Percentiles rank a stretch among this genome's conserved stretches.
phyloP scores from a whole-genome alignment of 805 yeast genomes.

The Wickerhamomyces pijperi region DNA sequence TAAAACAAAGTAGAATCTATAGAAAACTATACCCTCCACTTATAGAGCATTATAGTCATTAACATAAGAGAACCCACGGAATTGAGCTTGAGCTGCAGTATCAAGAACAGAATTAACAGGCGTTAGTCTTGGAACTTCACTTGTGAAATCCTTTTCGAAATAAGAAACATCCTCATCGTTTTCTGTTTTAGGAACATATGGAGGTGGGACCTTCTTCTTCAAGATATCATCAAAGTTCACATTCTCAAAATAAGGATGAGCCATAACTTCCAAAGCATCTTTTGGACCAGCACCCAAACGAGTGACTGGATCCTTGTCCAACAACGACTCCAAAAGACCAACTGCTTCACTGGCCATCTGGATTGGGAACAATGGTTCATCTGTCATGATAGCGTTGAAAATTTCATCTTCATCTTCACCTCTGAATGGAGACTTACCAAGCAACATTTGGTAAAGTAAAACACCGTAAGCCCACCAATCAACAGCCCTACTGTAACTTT shows the following conservation, averaged over 20 bases:
- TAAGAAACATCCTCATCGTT: constrained; percentile 86
- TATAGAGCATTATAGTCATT: constrained; percentile 29
- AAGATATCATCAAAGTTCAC: constrained; percentile 83
- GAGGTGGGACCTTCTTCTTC: constrained; percentile 65
- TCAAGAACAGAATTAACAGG: constrained; percentile 86
- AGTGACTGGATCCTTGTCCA: constrained; percentile 77
- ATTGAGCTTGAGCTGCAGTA: constrained; percentile 86
- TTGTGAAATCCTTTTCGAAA: constrained; percentile 90
- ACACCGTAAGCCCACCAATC: constrained; percentile 99
- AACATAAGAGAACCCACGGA: constrained; percentile 91
- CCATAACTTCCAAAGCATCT: constrained; percentile 92
- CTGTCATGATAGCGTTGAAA: constrained; percentile 90
- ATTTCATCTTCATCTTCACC: constrained; percentile 97
- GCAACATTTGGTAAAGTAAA: constrained; percentile 86
- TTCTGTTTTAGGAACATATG: constrained; percentile 78
- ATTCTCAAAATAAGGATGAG: constrained; percentile 85
- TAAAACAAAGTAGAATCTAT: too few relatives aligned
- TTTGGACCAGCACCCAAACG: constrained; percentile 81
- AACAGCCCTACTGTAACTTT: constrained; percentile 84
- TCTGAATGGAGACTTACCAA: constrained; percentile 93
- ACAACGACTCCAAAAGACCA: constrained; percentile 78
- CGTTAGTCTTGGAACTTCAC: constrained; percentile 88
- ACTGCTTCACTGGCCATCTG: constrained; percentile 97
- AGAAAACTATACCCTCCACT: background rate
- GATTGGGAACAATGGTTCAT: constrained; percentile 93